Evolutionary conservation across 768 basidiomycete genomes (phyloP).

Genomic region (Russula brevipes): DNA sequence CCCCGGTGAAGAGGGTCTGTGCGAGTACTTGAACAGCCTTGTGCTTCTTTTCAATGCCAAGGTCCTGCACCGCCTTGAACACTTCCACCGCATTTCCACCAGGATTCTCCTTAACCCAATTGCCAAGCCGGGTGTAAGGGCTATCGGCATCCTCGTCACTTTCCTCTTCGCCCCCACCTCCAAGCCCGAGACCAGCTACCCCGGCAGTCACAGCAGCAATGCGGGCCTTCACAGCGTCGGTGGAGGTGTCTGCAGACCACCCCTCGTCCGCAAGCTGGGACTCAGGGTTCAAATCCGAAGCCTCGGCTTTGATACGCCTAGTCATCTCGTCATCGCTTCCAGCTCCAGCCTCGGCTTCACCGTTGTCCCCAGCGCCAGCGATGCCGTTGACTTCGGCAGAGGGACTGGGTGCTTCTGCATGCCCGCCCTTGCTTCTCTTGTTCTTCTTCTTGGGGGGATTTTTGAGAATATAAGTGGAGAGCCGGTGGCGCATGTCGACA

Average conservation of each 20-base stretch:
- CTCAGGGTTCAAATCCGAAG: slow-evolving; percentile 65
- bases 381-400: slow-evolving; percentile 35
- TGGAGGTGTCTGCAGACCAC: slow-evolving; percentile 90
- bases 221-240: slow-evolving; percentile 82
- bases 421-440: slow-evolving; percentile 58
- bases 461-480: slow-evolving; percentile 93
- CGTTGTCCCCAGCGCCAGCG: slow-evolving; percentile 38
- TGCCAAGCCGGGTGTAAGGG: slow-evolving; percentile 77
- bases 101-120: slow-evolving; percentile 76
- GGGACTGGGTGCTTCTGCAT: slow-evolving; percentile 43
- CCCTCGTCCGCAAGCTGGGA: slow-evolving; percentile 62
- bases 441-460: slow-evolving; percentile 90
- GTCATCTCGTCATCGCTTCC: slow-evolving; percentile 84
- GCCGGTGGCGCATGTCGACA: slow-evolving; percentile 95
- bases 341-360: slow-evolving; percentile 38
- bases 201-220: slow-evolving; percentile 61
- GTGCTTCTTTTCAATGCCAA: slow-evolving; percentile 94
- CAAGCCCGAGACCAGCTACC: slow-evolving; percentile 49
- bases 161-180: slow-evolving; percentile 72
- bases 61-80: slow-evolving; percentile 83
- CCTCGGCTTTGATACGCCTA: slow-evolving; percentile 87
- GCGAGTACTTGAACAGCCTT: slow-evolving; percentile 79
- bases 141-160: slow-evolving; percentile 84
- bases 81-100: slow-evolving; percentile 58
- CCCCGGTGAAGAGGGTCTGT: slow-evolving; percentile 75